Evolutionary conservation across 495 filamentous ascomycete genomes (phyloP).

Genomic region (Tuber melanosporum): DNA sequence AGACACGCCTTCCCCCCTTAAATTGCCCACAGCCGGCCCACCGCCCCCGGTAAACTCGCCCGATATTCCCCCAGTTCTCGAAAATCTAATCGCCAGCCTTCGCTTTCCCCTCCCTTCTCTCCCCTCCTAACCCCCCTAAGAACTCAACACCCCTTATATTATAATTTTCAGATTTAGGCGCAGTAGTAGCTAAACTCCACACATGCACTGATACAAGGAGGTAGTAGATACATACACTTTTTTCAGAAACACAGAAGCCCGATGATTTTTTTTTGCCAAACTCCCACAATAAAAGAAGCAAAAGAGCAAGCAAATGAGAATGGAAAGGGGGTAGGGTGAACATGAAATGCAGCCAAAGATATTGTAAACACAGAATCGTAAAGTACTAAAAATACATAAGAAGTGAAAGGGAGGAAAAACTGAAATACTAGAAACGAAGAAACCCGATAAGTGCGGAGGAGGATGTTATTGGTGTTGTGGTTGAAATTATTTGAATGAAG

Average conservation of each 20-base stretch:
- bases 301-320: not conserved
- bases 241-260: constrained; percentile 1
- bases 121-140: not conserved
- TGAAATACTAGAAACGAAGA: not conserved
- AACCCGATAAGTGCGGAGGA: not conserved
- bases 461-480: not conserved
- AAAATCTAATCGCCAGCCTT: not conserved
- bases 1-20: constrained; percentile 4
- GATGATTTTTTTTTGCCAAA: constrained; percentile 6
- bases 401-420: not conserved
- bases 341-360: not conserved
- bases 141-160: not conserved
- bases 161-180: constrained; percentile 5
- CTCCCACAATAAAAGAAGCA: not conserved
- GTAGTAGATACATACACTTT: constrained; percentile 3
- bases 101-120: not conserved
- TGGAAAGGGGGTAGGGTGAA: not conserved
- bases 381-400: constrained; percentile 6
- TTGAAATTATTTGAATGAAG: not conserved
- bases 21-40: not conserved
- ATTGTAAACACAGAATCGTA: not conserved
- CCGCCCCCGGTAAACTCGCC: not conserved
- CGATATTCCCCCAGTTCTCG: not conserved
- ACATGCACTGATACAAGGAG: constrained; percentile 3
- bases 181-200: constrained; percentile 2